These are phyloP conservation scores for Pterocarpus macrocarpus DNA, from an alignment of 306 rosid genomes.

Conservation along the genomic window DNA sequence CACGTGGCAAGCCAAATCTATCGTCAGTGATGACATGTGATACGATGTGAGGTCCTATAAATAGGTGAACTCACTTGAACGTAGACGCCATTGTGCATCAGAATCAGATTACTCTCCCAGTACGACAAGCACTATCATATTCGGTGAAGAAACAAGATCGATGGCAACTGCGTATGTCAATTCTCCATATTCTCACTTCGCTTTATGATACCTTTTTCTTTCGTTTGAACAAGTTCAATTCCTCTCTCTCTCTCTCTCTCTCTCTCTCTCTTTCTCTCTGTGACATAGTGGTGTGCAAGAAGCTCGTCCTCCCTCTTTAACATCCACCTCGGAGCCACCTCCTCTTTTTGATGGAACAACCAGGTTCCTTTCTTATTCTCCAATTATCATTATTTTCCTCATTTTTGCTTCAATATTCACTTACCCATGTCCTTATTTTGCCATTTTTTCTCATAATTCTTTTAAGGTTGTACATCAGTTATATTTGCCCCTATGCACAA, in stretches of 20 bases:
- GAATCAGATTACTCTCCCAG: neutral
- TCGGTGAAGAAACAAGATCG: neutral
- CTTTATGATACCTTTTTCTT: neutral
- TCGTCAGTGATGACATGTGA: slow-evolving; percentile 19
- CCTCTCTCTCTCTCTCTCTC: slow-evolving; percentile 7
- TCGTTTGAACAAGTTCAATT: neutral
- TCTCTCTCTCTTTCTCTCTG: neutral
- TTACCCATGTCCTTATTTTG: neutral
- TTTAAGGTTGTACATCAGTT: slow-evolving; percentile 66
- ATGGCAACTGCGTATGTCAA: slow-evolving; percentile 47
- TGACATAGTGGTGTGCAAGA: slow-evolving; percentile 45
- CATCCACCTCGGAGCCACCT: slow-evolving; percentile 70
- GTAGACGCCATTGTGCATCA: neutral
- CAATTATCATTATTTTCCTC: neutral
- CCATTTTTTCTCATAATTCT: no score
- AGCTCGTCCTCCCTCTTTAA: slow-evolving; percentile 59
- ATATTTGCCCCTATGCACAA: slow-evolving; percentile 80
- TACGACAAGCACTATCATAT: neutral
- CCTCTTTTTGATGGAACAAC: slow-evolving; percentile 88
- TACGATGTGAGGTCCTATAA: neutral
- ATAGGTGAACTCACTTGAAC: neutral
- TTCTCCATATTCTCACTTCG: neutral
- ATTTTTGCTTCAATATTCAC: neutral
- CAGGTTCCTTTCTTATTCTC: slow-evolving; percentile 55
- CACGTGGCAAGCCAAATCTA: neutral